These are phyloP conservation scores for Quercus aquifolioides DNA, from an alignment of 306 rosid species.

Conservation along the genomic window DNA sequence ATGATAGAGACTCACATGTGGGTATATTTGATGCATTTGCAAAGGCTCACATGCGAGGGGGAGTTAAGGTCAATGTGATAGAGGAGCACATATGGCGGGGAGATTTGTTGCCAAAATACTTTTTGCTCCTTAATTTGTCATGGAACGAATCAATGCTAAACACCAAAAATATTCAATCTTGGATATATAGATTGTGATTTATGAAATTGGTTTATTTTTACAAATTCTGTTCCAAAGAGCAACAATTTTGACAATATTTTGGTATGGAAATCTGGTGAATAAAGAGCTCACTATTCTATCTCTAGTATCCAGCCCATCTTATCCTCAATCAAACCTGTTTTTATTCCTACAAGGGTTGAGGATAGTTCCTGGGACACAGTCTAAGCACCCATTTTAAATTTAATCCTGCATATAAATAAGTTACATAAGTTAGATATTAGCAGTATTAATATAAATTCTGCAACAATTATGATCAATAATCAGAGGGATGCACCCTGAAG, in stretches of 20 bases:
- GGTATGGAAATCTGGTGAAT: not conserved
- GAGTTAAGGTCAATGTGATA: too few relatives aligned
- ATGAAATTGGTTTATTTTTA: too few relatives aligned
- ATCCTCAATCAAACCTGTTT: slow-evolving; percentile 56
- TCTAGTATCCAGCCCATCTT: slow-evolving; percentile 70
- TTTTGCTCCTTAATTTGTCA: too few relatives aligned
- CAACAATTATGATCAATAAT: not conserved
- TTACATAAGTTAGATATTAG: not conserved
- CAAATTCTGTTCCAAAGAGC: too few relatives aligned
- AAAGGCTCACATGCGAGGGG: too few relatives aligned
- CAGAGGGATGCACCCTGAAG: not conserved
- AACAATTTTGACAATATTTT: not conserved
- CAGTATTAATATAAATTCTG: slow-evolving; percentile 1
- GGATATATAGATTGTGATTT: too few relatives aligned
- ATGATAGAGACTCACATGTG: too few relatives aligned
- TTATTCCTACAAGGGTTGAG: slow-evolving; percentile 62
- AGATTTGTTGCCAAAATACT: too few relatives aligned
- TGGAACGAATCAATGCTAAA: too few relatives aligned
- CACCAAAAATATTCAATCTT: too few relatives aligned
- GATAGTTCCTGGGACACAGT: slow-evolving; percentile 43
- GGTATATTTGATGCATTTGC: too few relatives aligned
- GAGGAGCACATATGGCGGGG: too few relatives aligned
- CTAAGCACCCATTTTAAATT: slow-evolving; percentile 52
- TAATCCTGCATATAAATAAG: slow-evolving; percentile 45
- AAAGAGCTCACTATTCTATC: slow-evolving; percentile 29